Conservation (phyloP, 352 stramenopile species). For the Globisporangium emineosum region DNA sequence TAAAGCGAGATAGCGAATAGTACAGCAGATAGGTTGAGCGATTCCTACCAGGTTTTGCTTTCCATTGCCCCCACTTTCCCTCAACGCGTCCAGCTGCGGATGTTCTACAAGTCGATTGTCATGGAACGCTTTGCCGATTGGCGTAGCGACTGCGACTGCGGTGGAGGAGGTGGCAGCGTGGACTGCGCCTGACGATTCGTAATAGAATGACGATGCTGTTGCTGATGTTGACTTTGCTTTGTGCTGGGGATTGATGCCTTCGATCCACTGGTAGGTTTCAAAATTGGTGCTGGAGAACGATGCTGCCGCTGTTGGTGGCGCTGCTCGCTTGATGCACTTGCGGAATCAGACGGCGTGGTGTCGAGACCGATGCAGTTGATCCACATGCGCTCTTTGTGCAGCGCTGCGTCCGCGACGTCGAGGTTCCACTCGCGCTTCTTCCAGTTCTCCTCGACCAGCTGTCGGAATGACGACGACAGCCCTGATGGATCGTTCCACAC, state of each 20-base stretch:
- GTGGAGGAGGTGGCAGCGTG: slow-evolving; percentile 6
- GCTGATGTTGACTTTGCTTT: not conserved
- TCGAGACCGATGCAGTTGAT: slow-evolving; percentile 44
- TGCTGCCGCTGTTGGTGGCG: slow-evolving; percentile 1
- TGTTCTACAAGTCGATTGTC: slow-evolving; percentile 14
- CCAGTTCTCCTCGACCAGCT: slow-evolving; percentile 64
- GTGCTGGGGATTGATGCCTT: not conserved
- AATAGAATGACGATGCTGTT: slow-evolving; percentile 2
- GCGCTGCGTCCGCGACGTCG: slow-evolving; percentile 12
- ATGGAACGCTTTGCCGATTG: slow-evolving; percentile 10
- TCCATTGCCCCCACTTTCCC: not conserved
- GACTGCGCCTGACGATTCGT: not conserved
- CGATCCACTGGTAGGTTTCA: not conserved
- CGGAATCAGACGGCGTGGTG: slow-evolving; percentile 8
- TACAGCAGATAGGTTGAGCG: not conserved
- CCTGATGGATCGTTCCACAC: slow-evolving; percentile 42
- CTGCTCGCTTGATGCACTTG: not conserved
- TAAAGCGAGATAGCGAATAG: slow-evolving; percentile 6
- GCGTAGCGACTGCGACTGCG: not conserved
- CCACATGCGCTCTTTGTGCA: slow-evolving; percentile 42
- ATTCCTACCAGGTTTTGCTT: not conserved
- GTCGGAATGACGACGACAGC: slow-evolving; percentile 41
- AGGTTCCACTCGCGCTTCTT: slow-evolving; percentile 24
- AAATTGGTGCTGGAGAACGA: not conserved
- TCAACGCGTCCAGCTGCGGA: not conserved